Percentiles rank a stretch among this genome's conserved stretches.
These are phyloP conservation scores for Dactylellina parvicollis DNA, from an alignment of 2,329 filamentous ascomycete species.

Conservation along the genomic window DNA sequence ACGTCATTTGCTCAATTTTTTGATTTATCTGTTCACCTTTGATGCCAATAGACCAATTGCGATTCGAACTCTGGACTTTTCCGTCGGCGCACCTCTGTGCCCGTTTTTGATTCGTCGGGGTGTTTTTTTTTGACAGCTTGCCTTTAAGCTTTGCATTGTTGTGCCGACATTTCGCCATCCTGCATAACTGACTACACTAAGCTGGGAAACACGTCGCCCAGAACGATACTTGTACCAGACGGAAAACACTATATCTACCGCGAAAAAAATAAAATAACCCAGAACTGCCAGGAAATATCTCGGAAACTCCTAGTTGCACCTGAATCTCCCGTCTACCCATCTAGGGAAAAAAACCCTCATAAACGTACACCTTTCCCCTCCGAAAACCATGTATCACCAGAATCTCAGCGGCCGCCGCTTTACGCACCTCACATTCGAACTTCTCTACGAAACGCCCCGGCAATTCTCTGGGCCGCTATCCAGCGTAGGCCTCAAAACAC, in stretches of 20 bases:
- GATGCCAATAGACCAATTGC: constrained; percentile 38
- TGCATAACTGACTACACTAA: neutral
- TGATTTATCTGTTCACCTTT: constrained; percentile 5
- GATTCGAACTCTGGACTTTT: neutral
- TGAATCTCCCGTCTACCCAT: no score
- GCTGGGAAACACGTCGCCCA: constrained; percentile 1
- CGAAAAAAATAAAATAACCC: neutral
- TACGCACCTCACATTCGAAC: constrained; percentile 45
- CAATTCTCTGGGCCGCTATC: constrained; percentile 39
- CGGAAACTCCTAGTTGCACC: no score
- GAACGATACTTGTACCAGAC: neutral
- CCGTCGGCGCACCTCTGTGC: neutral
- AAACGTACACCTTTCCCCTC: neutral
- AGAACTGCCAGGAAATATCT: neutral
- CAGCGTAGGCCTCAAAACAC: constrained; percentile 40
- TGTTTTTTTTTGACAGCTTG: constrained; percentile 26
- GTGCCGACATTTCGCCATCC: neutral
- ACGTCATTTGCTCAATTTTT: constrained; percentile 24
- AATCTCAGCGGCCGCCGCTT: constrained; percentile 50
- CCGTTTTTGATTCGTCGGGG: neutral
- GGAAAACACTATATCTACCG: neutral
- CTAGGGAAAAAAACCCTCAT: no score
- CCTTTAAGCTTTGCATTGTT: constrained; percentile 27
- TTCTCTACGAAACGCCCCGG: constrained; percentile 52
- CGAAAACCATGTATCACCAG: constrained; percentile 51